phyloP scores from a whole-genome alignment of 2,329 filamentous ascomycete genomes.

The Neocatenulostroma microsporum region DNA sequence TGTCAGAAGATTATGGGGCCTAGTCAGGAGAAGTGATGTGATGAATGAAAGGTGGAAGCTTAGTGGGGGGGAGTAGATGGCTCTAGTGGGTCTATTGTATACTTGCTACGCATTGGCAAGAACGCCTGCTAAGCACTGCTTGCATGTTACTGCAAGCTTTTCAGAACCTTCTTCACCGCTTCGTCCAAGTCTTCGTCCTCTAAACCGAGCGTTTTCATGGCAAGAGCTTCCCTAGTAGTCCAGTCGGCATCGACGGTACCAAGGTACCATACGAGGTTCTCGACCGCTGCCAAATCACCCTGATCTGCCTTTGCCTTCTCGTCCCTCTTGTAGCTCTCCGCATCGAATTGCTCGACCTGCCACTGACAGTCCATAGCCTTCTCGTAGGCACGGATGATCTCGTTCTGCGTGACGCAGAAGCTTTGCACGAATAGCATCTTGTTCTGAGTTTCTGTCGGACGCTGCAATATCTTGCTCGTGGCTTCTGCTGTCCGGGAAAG shows the following conservation, averaged over 20 bases:
- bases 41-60: too few species aligned
- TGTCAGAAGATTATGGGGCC: constrained; percentile 38
- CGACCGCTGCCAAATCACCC: constrained; percentile 27
- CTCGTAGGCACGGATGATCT: constrained; percentile 49
- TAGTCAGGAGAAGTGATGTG: too few species aligned
- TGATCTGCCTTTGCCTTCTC: constrained; percentile 31
- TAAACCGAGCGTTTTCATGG: constrained; percentile 37
- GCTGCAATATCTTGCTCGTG: constrained; percentile 44
- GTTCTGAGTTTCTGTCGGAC: constrained; percentile 49
- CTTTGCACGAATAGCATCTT: constrained; percentile 52
- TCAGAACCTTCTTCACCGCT: constrained; percentile 27
- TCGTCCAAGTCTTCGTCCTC: constrained; percentile 34
- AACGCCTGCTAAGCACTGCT: too few species aligned
- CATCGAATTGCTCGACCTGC: constrained; percentile 37
- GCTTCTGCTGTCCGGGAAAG: constrained; percentile 46
- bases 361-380: constrained; percentile 46
- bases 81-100: too few species aligned
- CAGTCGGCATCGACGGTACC: constrained; percentile 27
- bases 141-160: too few species aligned
- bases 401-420: constrained; percentile 51
- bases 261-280: constrained; percentile 26
- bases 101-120: too few species aligned
- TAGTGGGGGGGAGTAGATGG: too few species aligned
- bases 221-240: constrained; percentile 29
- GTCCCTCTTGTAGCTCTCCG: constrained; percentile 24